Percentiles rank a stretch among this genome's conserved stretches.
Conservation (phyloP, 148 eudicot species). For the Vaccinium corymbosum region DNA sequence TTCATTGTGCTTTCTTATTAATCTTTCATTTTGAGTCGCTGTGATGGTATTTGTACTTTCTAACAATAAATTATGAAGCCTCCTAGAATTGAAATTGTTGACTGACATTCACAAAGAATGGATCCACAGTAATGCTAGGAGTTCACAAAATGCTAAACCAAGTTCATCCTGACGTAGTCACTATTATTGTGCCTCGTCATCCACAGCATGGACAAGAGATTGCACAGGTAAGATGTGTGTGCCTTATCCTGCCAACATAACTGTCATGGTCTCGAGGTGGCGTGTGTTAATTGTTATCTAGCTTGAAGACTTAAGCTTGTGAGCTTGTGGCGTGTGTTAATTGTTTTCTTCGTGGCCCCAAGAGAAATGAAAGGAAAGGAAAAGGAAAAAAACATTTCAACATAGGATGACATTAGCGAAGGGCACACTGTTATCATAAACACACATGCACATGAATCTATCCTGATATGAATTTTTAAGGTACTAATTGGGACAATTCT, state of each 20-base stretch:
- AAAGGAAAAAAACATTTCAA: too few relatives aligned
- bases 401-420: too few relatives aligned
- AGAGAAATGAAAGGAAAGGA: too few relatives aligned
- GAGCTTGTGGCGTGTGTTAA: neutral
- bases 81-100: conserved; percentile 7
- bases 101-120: conserved; percentile 18
- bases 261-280: conserved; percentile 1
- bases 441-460: too few relatives aligned
- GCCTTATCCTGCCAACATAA: conserved; percentile 4
- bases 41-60: neutral
- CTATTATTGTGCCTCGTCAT: conserved; percentile 79
- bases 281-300: neutral
- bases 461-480: too few relatives aligned
- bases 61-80: conserved; percentile 4
- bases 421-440: too few relatives aligned
- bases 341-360: neutral
- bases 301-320: neutral
- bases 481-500: too few relatives aligned
- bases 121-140: conserved; percentile 57
- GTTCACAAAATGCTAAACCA: conserved; percentile 59
- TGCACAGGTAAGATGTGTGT: conserved; percentile 47
- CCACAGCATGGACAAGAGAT: conserved; percentile 60
- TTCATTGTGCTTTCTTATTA: too few relatives aligned
- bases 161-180: conserved; percentile 50
- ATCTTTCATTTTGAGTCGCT: neutral